Conservation (phyloP, 495 filamentous ascomycete genomes). For the Xylaria cubensis region DNA sequence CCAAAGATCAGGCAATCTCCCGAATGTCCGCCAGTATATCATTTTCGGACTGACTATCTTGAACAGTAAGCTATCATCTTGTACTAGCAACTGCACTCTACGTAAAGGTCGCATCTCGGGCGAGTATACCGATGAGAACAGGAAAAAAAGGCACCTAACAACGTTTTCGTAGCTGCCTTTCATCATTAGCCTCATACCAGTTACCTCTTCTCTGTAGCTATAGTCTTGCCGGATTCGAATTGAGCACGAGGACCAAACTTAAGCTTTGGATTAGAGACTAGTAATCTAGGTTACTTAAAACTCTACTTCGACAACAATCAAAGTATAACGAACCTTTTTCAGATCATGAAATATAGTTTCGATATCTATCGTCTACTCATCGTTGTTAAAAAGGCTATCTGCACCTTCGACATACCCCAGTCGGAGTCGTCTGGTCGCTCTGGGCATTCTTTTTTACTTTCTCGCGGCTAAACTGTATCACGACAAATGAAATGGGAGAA, state of each 20-base stretch:
- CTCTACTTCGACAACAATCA: no score
- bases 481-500: background rate
- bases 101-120: background rate
- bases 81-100: background rate
- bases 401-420: background rate
- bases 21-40: background rate
- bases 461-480: background rate
- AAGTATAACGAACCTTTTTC: background rate
- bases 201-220: background rate
- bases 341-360: background rate
- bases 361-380: background rate
- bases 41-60: background rate
- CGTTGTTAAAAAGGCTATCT: no score
- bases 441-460: background rate
- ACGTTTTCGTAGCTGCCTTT: background rate
- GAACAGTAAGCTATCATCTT: no score
- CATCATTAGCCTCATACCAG: background rate
- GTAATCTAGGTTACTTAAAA: background rate
- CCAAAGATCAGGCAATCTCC: background rate
- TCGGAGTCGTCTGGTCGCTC: background rate
- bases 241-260: background rate
- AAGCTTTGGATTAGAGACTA: background rate
- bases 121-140: background rate
- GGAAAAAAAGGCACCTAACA: background rate
- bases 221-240: background rate